Conservation (phyloP, 371 early-diverging fungal species). For the Mycotypha africana region DNA sequence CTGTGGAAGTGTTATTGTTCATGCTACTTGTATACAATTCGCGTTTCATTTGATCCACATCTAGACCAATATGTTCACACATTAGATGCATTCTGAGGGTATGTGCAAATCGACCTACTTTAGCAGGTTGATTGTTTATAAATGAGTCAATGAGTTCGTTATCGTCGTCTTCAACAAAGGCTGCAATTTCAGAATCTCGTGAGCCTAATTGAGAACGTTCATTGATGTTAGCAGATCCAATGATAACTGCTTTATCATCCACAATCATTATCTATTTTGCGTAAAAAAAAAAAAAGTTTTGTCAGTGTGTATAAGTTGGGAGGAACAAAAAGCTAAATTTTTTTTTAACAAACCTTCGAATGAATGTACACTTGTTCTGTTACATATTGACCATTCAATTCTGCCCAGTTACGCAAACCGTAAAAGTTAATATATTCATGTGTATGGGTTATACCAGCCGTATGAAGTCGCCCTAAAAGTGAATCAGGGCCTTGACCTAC, state of each 20-base stretch:
- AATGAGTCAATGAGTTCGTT: constrained; percentile 43
- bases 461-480: constrained; percentile 49
- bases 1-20: no score
- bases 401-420: constrained; percentile 56
- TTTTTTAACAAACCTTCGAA: constrained; percentile 83
- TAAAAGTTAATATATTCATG: constrained; percentile 64
- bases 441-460: constrained; percentile 52
- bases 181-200: constrained; percentile 86
- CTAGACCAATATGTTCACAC: constrained; percentile 74
- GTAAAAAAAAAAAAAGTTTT: background rate
- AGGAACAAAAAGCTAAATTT: background rate
- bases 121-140: constrained; percentile 54
- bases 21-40: no score
- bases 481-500: constrained; percentile 71
- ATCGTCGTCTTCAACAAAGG: constrained; percentile 69
- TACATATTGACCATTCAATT: constrained; percentile 40
- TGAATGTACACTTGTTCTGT: constrained; percentile 89
- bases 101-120: constrained; percentile 67
- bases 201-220: constrained; percentile 74
- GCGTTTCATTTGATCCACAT: constrained; percentile 25
- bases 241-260: constrained; percentile 73
- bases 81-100: constrained; percentile 67
- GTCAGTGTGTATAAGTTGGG: background rate
- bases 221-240: constrained; percentile 90
- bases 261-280: constrained; percentile 59